Base-by-base conservation (phyloP, 129 eudicot species). In the Lactuca sativa region DNA sequence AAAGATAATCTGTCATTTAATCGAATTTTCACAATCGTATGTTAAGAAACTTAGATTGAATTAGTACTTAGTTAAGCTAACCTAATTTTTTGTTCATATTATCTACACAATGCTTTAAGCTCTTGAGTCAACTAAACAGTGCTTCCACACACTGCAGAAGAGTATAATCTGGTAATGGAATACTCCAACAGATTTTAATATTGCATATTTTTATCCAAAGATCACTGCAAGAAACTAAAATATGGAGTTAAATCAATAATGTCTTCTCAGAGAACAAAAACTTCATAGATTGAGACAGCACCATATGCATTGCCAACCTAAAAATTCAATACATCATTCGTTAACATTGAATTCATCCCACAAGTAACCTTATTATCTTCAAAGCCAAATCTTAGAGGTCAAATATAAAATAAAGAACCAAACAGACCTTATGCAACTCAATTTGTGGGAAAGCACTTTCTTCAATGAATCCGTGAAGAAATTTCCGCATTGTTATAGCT, bases 291-390 rank as follows among this genome's bases (percentile, higher is more conserved):
- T 81, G 87, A 78, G 74, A 86, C 80, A 83, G 90, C 96, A 90
- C 88, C 96, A 86, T 77, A 82, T 70, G 90, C 88, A 62, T 86
- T 84, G 90, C 88, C 88, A 71, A 86, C 96, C 96, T 90, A 90
- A 72, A 90, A 90, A 86, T 82, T 77, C 74, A 84, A 90, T 67
- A 86, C 83, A 83, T 65, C 80, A 89, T 61, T 61, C 72, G 80
- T 84, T 83, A 90, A 90, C 85, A 89, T 77, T 25, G 30, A 25
- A 25, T 86, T 78, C 83, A 71, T 63, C 70, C 68, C 82, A 85
- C 62, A 83, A 74, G 80, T 74, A 75, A 73, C 85, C 85, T 84
- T 71, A 76, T 81, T 75, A 77, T 82, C 86, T 83, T 78, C 81
- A 76, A 62, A 62, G 78, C 82, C 85, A 85, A 77, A 77, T 71